Evolutionary conservation across 2,329 filamentous ascomycete species (phyloP), one percentile per base, ranked within the genome.

Genomic region (Boeremia lycopersici): DNA sequence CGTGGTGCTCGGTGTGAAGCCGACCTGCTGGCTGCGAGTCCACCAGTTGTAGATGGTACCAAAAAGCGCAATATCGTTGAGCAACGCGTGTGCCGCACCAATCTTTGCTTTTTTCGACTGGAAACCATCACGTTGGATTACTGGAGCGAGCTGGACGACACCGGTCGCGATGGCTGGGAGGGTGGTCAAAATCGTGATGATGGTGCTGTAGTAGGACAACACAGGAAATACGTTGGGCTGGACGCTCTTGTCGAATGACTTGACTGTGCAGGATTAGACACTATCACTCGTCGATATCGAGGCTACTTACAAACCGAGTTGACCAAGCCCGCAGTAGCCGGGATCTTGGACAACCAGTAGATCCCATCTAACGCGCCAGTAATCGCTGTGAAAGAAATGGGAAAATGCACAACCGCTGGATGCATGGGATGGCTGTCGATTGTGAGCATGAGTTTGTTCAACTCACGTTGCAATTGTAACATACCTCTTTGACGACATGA

Each of bases 341-440:
- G 64, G 48, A 70, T 63, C 15, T 70, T 67, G 0, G 70, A 71
- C 23, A 62, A 53, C 50, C 68, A 65, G 64, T 76, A 69, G 15
- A 77, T 60, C 29, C 72, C 70, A 62, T 81, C 78, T 54, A 80
- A 74, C 38, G 56, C 73, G 44, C 74, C 77, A 31, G 76, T 73
- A 12, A 79, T 67, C 38, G 71, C 62, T 54, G 78, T 72, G 67
- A 80, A 79, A 51, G 78, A 73, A 48, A 81, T 73, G 17, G 79
- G 79, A 64, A 78, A 79, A 67, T 81, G 79, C 39, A 81, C 77
- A 10, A 74, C 68, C 25, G 78, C 77, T 43, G 78, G 78, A 61
- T 81, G 79, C 36, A 71, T 65, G 48, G 79, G 78, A 60, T 78
- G 77, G 55, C 73, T 76, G 52, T 56, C 59, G 13, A 13, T 13